These are phyloP conservation scores for Cyberlindnera misumaiensis DNA, from an alignment of 805 yeast species.

Conservation along the genomic window DNA sequence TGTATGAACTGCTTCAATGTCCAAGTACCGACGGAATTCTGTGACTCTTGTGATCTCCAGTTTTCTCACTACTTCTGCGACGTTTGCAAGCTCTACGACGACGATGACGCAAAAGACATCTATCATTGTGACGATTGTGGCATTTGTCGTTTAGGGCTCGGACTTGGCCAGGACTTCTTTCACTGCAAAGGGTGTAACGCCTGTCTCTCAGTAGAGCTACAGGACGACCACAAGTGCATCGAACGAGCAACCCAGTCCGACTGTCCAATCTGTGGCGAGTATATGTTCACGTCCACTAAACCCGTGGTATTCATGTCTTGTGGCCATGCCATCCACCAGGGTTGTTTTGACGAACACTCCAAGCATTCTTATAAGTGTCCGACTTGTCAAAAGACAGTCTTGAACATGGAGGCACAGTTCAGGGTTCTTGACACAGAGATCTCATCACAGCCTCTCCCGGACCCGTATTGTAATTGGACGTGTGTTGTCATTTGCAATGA, in stretches of 20 bases:
- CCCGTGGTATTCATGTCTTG: conserved; percentile 90
- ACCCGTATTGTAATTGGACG: conserved; percentile 70
- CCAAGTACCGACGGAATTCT: conserved; percentile 65
- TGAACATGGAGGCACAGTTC: conserved; percentile 85
- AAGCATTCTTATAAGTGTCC: conserved; percentile 88
- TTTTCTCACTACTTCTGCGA: conserved; percentile 75
- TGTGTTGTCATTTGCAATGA: conserved; percentile 78
- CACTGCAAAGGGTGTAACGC: conserved; percentile 89
- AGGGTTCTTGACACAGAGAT: conserved; percentile 83
- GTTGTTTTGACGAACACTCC: conserved; percentile 76
- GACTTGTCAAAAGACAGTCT: conserved; percentile 74
- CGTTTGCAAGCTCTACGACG: conserved; percentile 76
- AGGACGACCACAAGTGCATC: conserved; percentile 74
- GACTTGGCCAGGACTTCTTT: conserved; percentile 81
- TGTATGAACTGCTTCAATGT: conserved; percentile 78
- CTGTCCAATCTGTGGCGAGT: conserved; percentile 91
- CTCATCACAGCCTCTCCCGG: conserved; percentile 66
- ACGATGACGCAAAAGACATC: conserved; percentile 70
- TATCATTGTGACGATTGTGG: conserved; percentile 94
- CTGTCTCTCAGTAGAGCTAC: conserved; percentile 75
- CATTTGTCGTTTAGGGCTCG: conserved; percentile 84
- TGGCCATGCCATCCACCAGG: conserved; percentile 90
- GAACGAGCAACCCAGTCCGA: conserved; percentile 84
- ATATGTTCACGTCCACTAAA: conserved; percentile 72
- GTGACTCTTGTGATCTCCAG: conserved; percentile 58